These are phyloP conservation scores for Nematocida minor DNA, from an alignment of 371 early-diverging fungal genomes.

Conservation along the genomic window DNA sequence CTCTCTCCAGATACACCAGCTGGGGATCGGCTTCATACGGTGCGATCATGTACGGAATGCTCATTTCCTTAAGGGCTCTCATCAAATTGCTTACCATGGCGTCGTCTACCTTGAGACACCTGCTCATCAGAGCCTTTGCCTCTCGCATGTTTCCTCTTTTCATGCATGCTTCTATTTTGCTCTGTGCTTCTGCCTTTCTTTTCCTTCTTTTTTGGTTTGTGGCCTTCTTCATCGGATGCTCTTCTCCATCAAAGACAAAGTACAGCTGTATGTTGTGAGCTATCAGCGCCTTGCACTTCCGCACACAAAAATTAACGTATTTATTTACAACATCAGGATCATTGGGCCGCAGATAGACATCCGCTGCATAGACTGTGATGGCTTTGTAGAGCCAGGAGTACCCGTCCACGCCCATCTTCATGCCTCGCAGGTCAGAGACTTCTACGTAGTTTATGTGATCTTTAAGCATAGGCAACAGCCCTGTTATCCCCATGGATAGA, in stretches of 20 bases:
- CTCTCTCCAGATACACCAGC: constrained; percentile 73
- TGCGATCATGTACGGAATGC: constrained; percentile 76
- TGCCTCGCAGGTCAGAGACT: constrained; percentile 45
- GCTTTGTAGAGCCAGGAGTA: constrained; percentile 64
- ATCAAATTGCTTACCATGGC: constrained; percentile 67
- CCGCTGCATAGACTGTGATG: constrained; percentile 48
- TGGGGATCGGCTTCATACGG: constrained; percentile 98
- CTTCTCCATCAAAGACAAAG: constrained; percentile 90
- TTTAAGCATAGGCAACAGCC: constrained; percentile 64
- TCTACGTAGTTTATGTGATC: constrained; percentile 31
- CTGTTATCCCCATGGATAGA: constrained; percentile 65
- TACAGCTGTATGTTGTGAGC: constrained; percentile 68
- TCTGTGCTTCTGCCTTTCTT: constrained; percentile 38
- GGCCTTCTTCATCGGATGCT: constrained; percentile 72
- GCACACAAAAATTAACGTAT: constrained; percentile 50
- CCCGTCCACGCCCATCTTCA: constrained; percentile 64
- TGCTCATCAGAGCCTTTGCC: constrained; percentile 56
- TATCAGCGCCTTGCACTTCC: constrained; percentile 52
- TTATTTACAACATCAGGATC: constrained; percentile 27
- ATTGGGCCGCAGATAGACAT: constrained; percentile 51
- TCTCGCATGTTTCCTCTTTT: constrained; percentile 30
- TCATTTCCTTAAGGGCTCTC: constrained; percentile 68
- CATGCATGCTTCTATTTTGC: constrained; percentile 45
- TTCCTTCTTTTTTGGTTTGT: constrained; percentile 71
- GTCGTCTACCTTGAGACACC: constrained; percentile 49